Evolutionary conservation across 2,329 filamentous ascomycete species (phyloP).

Genomic region (Penicillium sp.): DNA sequence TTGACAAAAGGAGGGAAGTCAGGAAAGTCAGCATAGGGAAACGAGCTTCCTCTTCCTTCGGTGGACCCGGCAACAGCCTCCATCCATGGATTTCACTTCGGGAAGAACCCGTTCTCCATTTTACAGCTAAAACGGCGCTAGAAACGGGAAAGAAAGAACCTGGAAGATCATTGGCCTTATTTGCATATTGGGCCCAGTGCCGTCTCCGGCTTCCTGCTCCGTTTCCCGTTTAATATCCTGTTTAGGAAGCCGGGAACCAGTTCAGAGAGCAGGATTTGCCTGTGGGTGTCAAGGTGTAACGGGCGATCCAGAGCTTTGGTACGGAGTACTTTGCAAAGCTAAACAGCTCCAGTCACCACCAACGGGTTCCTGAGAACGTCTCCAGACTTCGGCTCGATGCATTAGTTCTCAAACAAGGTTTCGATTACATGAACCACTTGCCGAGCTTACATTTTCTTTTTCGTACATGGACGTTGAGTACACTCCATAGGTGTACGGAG

Average conservation of each 20-base stretch:
- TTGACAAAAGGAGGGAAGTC: conserved; percentile 6
- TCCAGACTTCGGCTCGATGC: conserved; percentile 27
- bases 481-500: neutral
- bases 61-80: conserved; percentile 13
- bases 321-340: conserved; percentile 1
- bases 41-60: conserved; percentile 21
- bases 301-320: conserved; percentile 13
- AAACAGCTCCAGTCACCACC: conserved; percentile 16
- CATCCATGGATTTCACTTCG: conserved; percentile 7
- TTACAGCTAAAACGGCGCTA: conserved; percentile 27
- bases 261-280: neutral
- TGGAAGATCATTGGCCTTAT: neutral
- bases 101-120: conserved; percentile 18
- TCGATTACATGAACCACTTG: conserved; percentile 24
- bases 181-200: neutral
- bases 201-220: neutral
- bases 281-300: conserved; percentile 1
- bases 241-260: neutral
- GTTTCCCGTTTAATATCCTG: conserved; percentile 2
- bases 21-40: neutral
- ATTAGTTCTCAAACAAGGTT: conserved; percentile 28
- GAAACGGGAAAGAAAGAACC: conserved; percentile 21
- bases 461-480: conserved; percentile 2
- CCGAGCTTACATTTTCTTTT: neutral
- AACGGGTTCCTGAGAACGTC: conserved; percentile 18